These are phyloP conservation scores for Corymbia citriodora DNA, from an alignment of 441 rosid species.

Conservation along the genomic window DNA sequence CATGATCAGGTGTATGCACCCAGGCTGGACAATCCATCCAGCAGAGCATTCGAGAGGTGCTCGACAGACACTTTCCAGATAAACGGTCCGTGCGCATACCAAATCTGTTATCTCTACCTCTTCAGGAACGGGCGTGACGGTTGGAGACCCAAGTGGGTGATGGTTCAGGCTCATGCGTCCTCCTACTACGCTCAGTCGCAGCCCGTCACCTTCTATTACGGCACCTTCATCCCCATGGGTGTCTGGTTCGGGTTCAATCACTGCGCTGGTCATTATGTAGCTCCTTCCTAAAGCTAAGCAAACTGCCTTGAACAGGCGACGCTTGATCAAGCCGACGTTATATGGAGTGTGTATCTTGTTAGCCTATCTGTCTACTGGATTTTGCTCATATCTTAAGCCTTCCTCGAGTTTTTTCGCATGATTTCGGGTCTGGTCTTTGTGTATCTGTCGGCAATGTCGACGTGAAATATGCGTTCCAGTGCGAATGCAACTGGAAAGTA, in stretches of 20 bases:
- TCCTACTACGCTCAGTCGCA: slow-evolving; percentile 20
- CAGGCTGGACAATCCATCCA: slow-evolving; percentile 35
- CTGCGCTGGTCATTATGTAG: slow-evolving; percentile 7
- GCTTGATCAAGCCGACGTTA: not conserved
- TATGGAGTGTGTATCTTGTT: not conserved
- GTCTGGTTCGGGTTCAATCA: slow-evolving; percentile 43
- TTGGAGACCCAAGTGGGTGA: slow-evolving; percentile 46
- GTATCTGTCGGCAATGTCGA: not conserved
- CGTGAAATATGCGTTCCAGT: not conserved
- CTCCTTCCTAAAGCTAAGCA: not conserved
- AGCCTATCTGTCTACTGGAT: not conserved
- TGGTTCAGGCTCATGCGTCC: slow-evolving; percentile 7
- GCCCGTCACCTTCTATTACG: slow-evolving; percentile 31
- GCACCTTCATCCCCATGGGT: slow-evolving; percentile 29
- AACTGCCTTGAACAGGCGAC: not conserved
- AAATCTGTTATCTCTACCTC: slow-evolving; percentile 33
- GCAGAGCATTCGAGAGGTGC: slow-evolving; percentile 36
- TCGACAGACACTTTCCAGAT: slow-evolving; percentile 39
- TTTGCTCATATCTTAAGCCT: not conserved
- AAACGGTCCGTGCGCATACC: slow-evolving; percentile 32
- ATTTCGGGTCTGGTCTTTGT: not conserved
- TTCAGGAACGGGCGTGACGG: slow-evolving; percentile 42
- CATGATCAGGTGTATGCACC: slow-evolving; percentile 25
- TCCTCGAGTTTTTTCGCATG: not conserved
- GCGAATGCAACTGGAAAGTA: not conserved